Evolutionary conservation across 805 yeast genomes (phyloP).

Genomic region (Schwanniomyces vanrijiae): DNA sequence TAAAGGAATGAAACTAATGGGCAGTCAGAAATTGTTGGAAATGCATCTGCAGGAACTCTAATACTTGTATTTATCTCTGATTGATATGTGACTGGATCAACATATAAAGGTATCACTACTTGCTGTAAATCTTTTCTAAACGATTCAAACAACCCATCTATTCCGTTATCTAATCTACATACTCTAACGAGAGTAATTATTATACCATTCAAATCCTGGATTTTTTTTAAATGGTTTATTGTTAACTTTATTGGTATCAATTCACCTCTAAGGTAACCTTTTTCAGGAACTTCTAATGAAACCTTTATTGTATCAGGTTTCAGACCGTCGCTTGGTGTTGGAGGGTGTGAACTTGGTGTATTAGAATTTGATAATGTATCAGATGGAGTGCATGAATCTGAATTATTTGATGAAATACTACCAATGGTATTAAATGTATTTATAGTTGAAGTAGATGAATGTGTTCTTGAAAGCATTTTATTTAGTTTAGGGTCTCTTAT

Average conservation of each 20-base stretch:
- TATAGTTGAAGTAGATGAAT: constrained; percentile 33
- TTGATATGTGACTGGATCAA: constrained; percentile 64
- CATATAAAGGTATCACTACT: constrained; percentile 69
- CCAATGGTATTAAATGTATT: constrained; percentile 27
- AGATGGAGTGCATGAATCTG: constrained; percentile 18
- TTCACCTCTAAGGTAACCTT: constrained; percentile 82
- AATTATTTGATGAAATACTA: constrained; percentile 32
- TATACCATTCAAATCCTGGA: constrained; percentile 69
- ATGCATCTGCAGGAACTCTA: constrained; percentile 78
- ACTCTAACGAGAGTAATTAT: constrained; percentile 79
- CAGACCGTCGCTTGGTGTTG: neutral
- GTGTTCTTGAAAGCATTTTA: constrained; percentile 32
- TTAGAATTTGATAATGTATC: constrained; percentile 2
- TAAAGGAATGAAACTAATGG: constrained; percentile 78
- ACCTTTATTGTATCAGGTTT: constrained; percentile 35
- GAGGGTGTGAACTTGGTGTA: constrained; percentile 3
- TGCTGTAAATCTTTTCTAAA: constrained; percentile 85
- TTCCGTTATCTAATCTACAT: constrained; percentile 60
- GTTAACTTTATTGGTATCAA: constrained; percentile 67
- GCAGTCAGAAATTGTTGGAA: constrained; percentile 77
- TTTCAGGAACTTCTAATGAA: constrained; percentile 42
- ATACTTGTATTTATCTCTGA: constrained; percentile 62
- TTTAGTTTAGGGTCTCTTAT: constrained; percentile 50
- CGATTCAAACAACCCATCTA: constrained; percentile 63
- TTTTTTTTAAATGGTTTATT: constrained; percentile 67